Evolutionary conservation across 2,329 filamentous ascomycete genomes (phyloP).

Genomic region (Phialophora tarda): DNA sequence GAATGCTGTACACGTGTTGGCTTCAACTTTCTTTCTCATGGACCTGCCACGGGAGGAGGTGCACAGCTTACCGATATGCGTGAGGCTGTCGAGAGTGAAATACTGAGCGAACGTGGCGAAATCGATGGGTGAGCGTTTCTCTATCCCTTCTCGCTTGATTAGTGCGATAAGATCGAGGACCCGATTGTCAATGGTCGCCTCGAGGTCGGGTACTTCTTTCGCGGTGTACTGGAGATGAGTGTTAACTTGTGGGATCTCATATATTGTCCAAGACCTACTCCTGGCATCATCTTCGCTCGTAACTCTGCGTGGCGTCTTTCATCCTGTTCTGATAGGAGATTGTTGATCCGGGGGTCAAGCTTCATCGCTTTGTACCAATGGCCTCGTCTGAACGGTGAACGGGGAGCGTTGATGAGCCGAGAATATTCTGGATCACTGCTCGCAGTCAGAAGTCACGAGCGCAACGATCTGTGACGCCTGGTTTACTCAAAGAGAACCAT

Average conservation of each 20-base stretch:
- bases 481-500: constrained; percentile 16
- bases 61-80: constrained; percentile 15
- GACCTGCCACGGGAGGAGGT: background rate
- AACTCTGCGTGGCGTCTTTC: constrained; percentile 24
- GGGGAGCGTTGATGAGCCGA: constrained; percentile 18
- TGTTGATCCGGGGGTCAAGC: constrained; percentile 28
- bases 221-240: constrained; percentile 24
- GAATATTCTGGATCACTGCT: constrained; percentile 21
- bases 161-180: constrained; percentile 23
- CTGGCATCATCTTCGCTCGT: constrained; percentile 25
- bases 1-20: constrained; percentile 13
- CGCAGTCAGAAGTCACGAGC: background rate
- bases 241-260: background rate
- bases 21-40: background rate
- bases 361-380: constrained; percentile 27
- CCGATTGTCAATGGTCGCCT: constrained; percentile 26
- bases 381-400: constrained; percentile 16
- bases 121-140: constrained; percentile 19
- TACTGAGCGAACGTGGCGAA: constrained; percentile 24
- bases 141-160: constrained; percentile 10
- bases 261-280: constrained; percentile 13
- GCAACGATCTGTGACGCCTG: background rate
- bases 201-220: constrained; percentile 32
- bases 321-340: constrained; percentile 29
- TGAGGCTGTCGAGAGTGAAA: constrained; percentile 31